Conservation (phyloP, 1,139 yeast species). For the Hanseniaspora sp. region DNA sequence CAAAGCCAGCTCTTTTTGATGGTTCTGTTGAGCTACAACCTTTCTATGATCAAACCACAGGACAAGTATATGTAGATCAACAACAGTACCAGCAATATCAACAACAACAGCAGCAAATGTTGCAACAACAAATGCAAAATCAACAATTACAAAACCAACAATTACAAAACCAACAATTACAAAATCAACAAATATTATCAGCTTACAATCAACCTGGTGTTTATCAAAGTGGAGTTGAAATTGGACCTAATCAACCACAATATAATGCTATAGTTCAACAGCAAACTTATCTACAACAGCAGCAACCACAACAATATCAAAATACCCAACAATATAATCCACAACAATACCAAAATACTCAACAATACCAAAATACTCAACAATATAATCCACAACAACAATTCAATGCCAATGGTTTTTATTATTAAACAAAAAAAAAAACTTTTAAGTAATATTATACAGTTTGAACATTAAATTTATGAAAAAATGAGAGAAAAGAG, state of each 20-base stretch:
- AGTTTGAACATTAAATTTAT: no score
- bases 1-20: slow-evolving; percentile 27
- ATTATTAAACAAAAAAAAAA: no score
- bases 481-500: no score
- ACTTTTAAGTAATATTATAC: no score
- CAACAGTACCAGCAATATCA: slow-evolving; percentile 21
- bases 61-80: slow-evolving; percentile 25
- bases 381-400: slow-evolving; percentile 21
- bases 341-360: slow-evolving; percentile 24
- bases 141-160: no score
- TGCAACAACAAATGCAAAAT: slow-evolving; percentile 21
- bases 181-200: slow-evolving; percentile 19
- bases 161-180: slow-evolving; percentile 20
- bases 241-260: slow-evolving; percentile 27
- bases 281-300: slow-evolving; percentile 24
- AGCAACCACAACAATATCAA: slow-evolving; percentile 24
- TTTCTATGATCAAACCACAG: slow-evolving; percentile 28
- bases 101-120: slow-evolving; percentile 20
- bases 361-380: slow-evolving; percentile 21
- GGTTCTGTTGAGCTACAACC: slow-evolving; percentile 25
- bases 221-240: slow-evolving; percentile 26
- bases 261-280: slow-evolving; percentile 33
- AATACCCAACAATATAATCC: no score
- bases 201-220: slow-evolving; percentile 24
- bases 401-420: no score